Evolutionary conservation across 1,284 basidiomycete species (phyloP), one percentile per base, ranked within the genome.

Genomic region (Ustilago lituana): DNA sequence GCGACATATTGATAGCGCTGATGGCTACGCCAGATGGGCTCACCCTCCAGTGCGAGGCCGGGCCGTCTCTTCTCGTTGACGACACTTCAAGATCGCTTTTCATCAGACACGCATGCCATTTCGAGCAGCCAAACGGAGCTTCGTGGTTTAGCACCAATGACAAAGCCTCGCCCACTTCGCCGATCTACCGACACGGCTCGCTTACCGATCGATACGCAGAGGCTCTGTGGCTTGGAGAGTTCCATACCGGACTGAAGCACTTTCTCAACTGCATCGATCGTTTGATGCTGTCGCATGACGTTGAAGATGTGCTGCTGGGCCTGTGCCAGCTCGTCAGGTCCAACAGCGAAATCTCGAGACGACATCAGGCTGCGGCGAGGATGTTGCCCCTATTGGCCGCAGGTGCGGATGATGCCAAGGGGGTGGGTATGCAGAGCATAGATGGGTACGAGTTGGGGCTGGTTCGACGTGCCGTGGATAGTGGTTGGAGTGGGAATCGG

Each of bases 191-290:
- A 32, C 26, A 33, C 9, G 29, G 35, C n/a, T 27, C 46, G 8
- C 40, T 68, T 1, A n/a, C 20, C 6, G 39, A 45, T 31, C 32
- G 48, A 15, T 71, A 71, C 27, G 55, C 40, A 8, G 68, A 71
- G 27, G 36, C 55, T 0, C 41, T 71, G 4, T 71, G 68, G 68
- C 63, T 71, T 6, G 68, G 68, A 15, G 68, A 71, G 33, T 41
- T 48, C 22, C 68, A 71, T 40, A 71, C 62, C 3, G 44, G 63
- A n/a, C 55, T 71, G 2, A 29, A 37, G 19, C 44, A 55, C 43
- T 71, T 71, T 36, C 43, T 71, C n/a, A 12, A 31, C 14, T 63
- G 59, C 49, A 45, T 69, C 44, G 51, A 62, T 19, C 57, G 59
- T 4, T 14, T 65, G 19, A 50, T 32, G 17, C 24, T 24, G 4